Conservation (phyloP, 495 filamentous ascomycete genomes). For the Penicillium subrubescens region DNA sequence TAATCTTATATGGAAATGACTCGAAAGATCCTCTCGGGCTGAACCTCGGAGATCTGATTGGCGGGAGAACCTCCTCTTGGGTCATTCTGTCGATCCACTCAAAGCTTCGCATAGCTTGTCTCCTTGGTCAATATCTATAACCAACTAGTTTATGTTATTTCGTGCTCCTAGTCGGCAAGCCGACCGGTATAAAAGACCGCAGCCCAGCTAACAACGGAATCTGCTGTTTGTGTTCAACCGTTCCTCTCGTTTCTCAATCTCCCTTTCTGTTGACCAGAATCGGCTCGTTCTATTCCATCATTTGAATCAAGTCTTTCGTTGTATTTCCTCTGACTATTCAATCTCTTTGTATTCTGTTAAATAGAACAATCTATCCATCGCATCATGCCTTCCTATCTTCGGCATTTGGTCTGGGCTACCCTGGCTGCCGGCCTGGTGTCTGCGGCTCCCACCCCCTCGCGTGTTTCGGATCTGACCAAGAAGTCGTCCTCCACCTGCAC, state of each 20-base stretch:
- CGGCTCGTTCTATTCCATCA: background rate
- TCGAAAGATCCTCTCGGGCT: background rate
- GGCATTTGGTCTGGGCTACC: background rate
- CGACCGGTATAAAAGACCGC: background rate
- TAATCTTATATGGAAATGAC: background rate
- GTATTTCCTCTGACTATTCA: background rate
- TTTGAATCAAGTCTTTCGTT: background rate
- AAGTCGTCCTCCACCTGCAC: conserved; percentile 4
- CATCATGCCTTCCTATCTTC: background rate
- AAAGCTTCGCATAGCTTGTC: conserved; percentile 1
- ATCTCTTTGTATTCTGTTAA: background rate
- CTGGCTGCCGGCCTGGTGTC: background rate
- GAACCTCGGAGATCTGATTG: background rate
- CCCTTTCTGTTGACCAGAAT: conserved; percentile 12
- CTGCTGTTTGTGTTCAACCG: background rate
- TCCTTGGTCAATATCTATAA: background rate
- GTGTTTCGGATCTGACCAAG: background rate
- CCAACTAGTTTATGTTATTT: background rate
- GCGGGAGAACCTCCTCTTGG: background rate
- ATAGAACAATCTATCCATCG: background rate
- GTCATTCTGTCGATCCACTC: background rate
- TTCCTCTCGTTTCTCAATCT: background rate
- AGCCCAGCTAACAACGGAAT: background rate
- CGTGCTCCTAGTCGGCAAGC: background rate
- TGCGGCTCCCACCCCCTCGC: conserved; percentile 1